Evolutionary conservation across 805 yeast genomes (phyloP).

Genomic region (Pichia gijzeniarum): DNA sequence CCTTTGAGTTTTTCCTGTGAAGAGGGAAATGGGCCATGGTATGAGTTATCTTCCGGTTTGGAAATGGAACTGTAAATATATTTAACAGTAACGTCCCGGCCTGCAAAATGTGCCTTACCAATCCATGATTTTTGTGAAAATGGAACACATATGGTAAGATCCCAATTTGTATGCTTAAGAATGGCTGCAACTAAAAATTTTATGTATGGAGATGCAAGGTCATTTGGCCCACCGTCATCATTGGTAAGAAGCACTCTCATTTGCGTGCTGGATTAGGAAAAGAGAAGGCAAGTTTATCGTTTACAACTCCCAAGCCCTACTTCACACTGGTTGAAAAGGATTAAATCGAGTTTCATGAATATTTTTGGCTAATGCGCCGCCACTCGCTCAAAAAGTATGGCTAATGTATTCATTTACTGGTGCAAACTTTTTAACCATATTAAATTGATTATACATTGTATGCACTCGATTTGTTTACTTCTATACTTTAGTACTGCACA

Average conservation of each 20-base stretch:
- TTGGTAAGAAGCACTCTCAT: conserved; percentile 53
- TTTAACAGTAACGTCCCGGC: conserved; percentile 51
- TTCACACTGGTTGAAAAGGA: too few species aligned
- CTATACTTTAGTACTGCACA: too few species aligned
- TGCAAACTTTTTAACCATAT: too few species aligned
- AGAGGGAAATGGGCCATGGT: conserved; percentile 58
- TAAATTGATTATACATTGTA: too few species aligned
- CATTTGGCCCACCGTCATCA: conserved; percentile 94
- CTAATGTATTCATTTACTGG: too few species aligned
- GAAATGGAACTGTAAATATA: conserved; percentile 56
- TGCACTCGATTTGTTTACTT: too few species aligned
- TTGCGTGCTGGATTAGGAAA: neutral
- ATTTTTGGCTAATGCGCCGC: too few species aligned
- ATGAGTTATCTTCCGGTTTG: conserved; percentile 43
- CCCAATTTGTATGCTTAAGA: conserved; percentile 66
- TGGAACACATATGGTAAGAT: conserved; percentile 78
- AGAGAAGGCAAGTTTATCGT: neutral
- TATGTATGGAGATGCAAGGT: conserved; percentile 74
- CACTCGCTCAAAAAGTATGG: too few species aligned
- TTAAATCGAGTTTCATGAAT: too few species aligned
- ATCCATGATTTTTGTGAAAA: conserved; percentile 90
- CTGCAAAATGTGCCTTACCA: conserved; percentile 94
- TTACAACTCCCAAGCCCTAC: neutral
- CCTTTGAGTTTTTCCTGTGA: conserved; percentile 38
- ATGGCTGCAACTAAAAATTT: conserved; percentile 74